A percentile compares a stretch with the other conserved stretches of the same genome.
Conservation (phyloP, 768 basidiomycete genomes). For the Kondoa malvinella region DNA sequence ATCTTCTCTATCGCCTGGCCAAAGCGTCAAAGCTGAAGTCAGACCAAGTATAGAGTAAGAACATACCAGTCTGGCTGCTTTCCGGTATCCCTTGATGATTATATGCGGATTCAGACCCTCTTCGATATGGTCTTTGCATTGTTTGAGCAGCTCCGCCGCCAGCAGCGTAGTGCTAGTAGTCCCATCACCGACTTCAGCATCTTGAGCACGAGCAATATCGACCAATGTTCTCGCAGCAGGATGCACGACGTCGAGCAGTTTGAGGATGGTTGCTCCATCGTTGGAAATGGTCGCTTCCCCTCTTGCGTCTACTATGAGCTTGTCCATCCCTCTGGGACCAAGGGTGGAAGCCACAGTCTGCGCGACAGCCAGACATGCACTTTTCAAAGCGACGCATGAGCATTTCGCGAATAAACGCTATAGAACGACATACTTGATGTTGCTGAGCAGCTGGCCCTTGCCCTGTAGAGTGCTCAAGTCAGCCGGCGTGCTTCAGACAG, state of each 20-base stretch:
- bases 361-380: slow-evolving; percentile 83
- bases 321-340: slow-evolving; percentile 99
- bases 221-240: slow-evolving; percentile 95
- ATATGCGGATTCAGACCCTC: slow-evolving; percentile 94
- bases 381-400: slow-evolving; percentile 73
- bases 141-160: slow-evolving; percentile 85
- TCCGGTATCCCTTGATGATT: slow-evolving; percentile 89
- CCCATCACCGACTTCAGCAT: slow-evolving; percentile 95
- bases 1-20: slow-evolving; percentile 65
- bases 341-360: slow-evolving; percentile 83
- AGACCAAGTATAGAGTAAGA: background rate
- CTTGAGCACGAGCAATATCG: slow-evolving; percentile 93
- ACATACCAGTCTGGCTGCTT: slow-evolving; percentile 67
- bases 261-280: slow-evolving; percentile 96
- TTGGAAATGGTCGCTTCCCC: slow-evolving; percentile 98
- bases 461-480: background rate
- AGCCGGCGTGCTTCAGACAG: no score
- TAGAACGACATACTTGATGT: background rate
- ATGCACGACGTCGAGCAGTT: slow-evolving; percentile 91
- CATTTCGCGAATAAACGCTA: background rate
- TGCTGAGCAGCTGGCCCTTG: background rate
- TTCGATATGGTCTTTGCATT: slow-evolving; percentile 76
- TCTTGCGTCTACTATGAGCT: slow-evolving; percentile 79
- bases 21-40: slow-evolving; percentile 4
- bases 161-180: slow-evolving; percentile 91